A percentile compares a stretch with the other conserved stretches of the same genome.
These are phyloP conservation scores for Boletus huronensis DNA, from an alignment of 768 basidiomycete genomes.

Conservation along the genomic window DNA sequence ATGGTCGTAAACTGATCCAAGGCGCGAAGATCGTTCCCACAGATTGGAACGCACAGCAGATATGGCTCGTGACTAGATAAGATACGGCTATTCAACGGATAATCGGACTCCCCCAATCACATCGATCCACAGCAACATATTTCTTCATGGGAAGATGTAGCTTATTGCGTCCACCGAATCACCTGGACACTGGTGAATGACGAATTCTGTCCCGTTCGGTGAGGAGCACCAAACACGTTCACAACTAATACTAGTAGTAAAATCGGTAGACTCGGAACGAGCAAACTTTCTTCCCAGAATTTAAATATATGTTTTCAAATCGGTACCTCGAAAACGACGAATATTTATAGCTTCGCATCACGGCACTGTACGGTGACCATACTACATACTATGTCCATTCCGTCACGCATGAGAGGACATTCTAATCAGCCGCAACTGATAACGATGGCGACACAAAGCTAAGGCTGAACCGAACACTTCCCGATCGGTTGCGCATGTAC, in stretches of 20 bases:
- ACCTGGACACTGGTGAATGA: not conserved
- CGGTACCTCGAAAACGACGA: slow-evolving; percentile 2
- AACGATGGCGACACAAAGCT: slow-evolving; percentile 9
- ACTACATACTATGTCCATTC: not conserved
- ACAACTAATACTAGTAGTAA: not conserved
- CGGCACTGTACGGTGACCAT: not conserved
- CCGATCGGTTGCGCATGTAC: not conserved
- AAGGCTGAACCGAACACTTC: not conserved
- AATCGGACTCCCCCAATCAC: not conserved
- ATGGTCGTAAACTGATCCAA: not conserved
- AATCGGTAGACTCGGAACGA: not conserved
- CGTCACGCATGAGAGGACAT: slow-evolving; percentile 1
- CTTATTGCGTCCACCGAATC: not conserved
- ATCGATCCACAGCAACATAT: not conserved
- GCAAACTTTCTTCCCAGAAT: not conserved
- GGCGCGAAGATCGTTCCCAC: not conserved
- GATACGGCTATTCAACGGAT: slow-evolving; percentile 1
- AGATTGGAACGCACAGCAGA: not conserved
- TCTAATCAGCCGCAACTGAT: slow-evolving; percentile 10
- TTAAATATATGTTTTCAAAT: not conserved
- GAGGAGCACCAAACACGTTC: no score
- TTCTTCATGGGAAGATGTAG: not conserved
- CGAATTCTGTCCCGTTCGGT: not conserved
- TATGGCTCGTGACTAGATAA: slow-evolving; percentile 5
- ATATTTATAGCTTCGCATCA: not conserved